Percentiles rank a stretch among this genome's conserved stretches.
Evolutionary conservation across 495 filamentous ascomycete species (phyloP).

Genomic region (Cercophora newfieldiana): DNA sequence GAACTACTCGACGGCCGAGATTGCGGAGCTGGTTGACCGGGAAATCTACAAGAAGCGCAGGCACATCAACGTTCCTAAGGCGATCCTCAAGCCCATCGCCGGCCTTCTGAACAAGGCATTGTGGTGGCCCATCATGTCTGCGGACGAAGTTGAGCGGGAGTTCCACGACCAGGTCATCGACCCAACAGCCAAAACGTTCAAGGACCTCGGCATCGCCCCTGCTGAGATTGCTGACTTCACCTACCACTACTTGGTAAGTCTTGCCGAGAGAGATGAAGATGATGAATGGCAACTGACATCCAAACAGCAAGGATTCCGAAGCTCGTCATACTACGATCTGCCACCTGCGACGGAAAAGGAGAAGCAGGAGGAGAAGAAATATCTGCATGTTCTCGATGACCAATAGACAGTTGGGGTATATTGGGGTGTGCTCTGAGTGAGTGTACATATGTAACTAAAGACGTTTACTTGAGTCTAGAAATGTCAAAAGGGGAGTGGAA

Average conservation of each 20-base stretch:
- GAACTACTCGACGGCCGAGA: constrained; percentile 86
- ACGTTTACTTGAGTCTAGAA: constrained; percentile 25
- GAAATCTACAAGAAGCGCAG: constrained; percentile 88
- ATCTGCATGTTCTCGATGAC: constrained; percentile 88
- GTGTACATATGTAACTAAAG: constrained; percentile 49
- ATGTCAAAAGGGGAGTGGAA: constrained; percentile 6
- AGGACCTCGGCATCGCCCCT: constrained; percentile 85
- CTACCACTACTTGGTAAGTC: constrained; percentile 87
- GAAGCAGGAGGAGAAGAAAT: constrained; percentile 93
- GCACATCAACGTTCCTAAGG: constrained; percentile 90
- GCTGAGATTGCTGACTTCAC: constrained; percentile 78
- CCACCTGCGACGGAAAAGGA: constrained; percentile 93
- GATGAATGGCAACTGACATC: constrained; percentile 24
- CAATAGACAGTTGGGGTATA: constrained; percentile 53
- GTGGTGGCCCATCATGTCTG: constrained; percentile 83
- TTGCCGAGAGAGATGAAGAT: neutral
- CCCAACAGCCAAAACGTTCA: constrained; percentile 88
- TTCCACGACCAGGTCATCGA: constrained; percentile 95
- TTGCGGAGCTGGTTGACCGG: constrained; percentile 81
- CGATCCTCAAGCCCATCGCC: constrained; percentile 68
- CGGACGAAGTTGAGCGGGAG: constrained; percentile 90
- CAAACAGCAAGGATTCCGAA: constrained; percentile 77
- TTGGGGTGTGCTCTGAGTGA: constrained; percentile 24
- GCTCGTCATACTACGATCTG: constrained; percentile 80
- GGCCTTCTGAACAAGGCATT: constrained; percentile 71